phyloP scores from a whole-genome alignment of 2,329 filamentous ascomycete species.

The Sarocladiaceae sp. region DNA sequence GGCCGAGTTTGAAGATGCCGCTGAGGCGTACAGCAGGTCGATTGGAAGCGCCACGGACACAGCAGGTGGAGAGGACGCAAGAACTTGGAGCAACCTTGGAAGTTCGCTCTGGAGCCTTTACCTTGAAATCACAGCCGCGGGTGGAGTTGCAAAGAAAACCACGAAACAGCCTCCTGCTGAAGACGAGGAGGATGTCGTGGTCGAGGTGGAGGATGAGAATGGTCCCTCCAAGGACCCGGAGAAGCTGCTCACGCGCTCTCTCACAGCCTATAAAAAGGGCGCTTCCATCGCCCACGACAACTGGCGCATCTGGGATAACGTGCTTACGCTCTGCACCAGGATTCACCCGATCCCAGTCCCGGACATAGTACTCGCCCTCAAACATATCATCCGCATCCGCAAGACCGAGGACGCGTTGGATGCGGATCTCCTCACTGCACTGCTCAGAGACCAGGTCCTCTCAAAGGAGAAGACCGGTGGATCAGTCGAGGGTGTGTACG shows the following conservation, averaged over 20 bases:
- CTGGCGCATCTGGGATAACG: constrained; percentile 94
- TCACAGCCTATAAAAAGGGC: constrained; percentile 81
- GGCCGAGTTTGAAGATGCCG: constrained; percentile 68
- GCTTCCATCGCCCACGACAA: constrained; percentile 78
- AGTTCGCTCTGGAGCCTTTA: constrained; percentile 71
- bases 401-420: constrained; percentile 76
- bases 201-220: constrained; percentile 19
- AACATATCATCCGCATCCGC: constrained; percentile 69
- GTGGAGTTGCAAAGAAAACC: constrained; percentile 18
- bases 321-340: constrained; percentile 78
- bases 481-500: constrained; percentile 21
- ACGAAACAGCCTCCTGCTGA: constrained; percentile 11
- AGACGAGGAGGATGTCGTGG: constrained; percentile 24
- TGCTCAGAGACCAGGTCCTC: constrained; percentile 65
- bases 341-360: constrained; percentile 66
- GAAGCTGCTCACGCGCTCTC: constrained; percentile 63
- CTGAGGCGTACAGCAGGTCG: constrained; percentile 74
- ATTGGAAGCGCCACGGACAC: constrained; percentile 56
- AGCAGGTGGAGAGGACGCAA: constrained; percentile 79
- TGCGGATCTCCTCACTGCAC: constrained; percentile 59
- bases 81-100: constrained; percentile 92
- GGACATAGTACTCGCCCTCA: constrained; percentile 71
- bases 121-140: constrained; percentile 38
- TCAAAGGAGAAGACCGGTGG: constrained; percentile 25
- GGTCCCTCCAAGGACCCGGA: constrained; percentile 41